Percentiles rank a stretch among this genome's conserved stretches.
These are phyloP conservation scores for Cercospora nicotianae DNA, from an alignment of 2,329 filamentous ascomycete genomes.

Conservation along the genomic window DNA sequence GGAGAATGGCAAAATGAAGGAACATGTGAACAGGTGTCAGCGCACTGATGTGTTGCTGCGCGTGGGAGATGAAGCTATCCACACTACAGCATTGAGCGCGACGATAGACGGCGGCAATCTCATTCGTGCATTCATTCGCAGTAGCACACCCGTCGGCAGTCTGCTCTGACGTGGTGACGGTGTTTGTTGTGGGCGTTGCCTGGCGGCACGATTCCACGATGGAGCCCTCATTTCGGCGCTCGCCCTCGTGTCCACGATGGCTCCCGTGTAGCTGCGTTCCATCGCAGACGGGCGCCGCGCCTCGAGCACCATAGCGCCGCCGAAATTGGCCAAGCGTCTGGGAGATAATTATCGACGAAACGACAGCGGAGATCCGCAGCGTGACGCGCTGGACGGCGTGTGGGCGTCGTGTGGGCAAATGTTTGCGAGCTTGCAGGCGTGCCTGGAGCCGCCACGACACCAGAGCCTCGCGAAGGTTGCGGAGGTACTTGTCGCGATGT, in stretches of 20 bases:
- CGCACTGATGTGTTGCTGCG: background rate
- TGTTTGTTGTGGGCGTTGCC: conserved; percentile 23
- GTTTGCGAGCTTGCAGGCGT: background rate
- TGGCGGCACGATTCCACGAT: conserved; percentile 15
- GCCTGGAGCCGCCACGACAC: background rate
- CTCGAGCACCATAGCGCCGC: conserved; percentile 8
- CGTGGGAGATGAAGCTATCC: conserved; percentile 4
- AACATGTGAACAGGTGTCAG: background rate
- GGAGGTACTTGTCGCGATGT: background rate
- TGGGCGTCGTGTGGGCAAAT: background rate
- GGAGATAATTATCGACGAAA: conserved; percentile 17
- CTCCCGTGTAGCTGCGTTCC: conserved; percentile 14
- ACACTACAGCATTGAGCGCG: background rate
- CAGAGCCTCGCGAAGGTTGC: conserved; percentile 1
- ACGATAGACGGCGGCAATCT: background rate
- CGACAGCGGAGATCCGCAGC: conserved; percentile 2
- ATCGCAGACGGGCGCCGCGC: conserved; percentile 14
- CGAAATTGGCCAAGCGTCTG: conserved; percentile 25
- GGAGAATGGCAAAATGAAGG: background rate
- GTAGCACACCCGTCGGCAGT: background rate
- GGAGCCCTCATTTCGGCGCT: conserved; percentile 25
- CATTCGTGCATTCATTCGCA: background rate
- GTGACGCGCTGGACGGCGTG: background rate
- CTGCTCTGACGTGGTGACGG: background rate
- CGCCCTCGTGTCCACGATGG: conserved; percentile 25